Conservation (phyloP, 1,284 basidiomycete species). For the Cutaneotrichosporon curvatum region DNA sequence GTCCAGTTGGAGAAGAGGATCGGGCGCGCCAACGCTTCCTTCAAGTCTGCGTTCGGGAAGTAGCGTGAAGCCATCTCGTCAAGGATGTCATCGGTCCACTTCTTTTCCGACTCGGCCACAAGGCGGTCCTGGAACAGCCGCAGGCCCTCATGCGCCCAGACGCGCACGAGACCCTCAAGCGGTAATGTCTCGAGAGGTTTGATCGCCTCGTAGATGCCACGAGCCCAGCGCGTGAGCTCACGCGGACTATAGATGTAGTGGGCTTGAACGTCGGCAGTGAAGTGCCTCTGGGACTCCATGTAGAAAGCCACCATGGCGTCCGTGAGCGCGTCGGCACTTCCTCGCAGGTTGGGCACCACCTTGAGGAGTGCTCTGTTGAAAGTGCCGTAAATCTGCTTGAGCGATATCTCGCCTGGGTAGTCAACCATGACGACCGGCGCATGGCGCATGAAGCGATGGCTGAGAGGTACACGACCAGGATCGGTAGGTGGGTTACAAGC, state of each 20-base stretch:
- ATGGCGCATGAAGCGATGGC: constrained; percentile 93
- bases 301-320: constrained; percentile 98
- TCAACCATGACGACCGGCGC: constrained; percentile 99
- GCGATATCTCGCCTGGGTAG: constrained; percentile 92
- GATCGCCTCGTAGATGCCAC: constrained; percentile 96
- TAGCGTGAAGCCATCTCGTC: constrained; percentile 75
- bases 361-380: constrained; percentile 96
- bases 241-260: constrained; percentile 99
- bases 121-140: constrained; percentile 97
- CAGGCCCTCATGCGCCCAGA: constrained; percentile 98
- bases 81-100: constrained; percentile 91
- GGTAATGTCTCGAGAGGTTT: constrained; percentile 82
- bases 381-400: constrained; percentile 99
- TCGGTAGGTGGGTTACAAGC: constrained; percentile 99
- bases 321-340: constrained; percentile 89
- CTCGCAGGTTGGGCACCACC: constrained; percentile 85
- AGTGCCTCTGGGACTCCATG: constrained; percentile 83
- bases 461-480: constrained; percentile 96
- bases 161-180: constrained; percentile 87
- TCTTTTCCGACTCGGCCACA: constrained; percentile 80
- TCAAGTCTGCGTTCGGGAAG: constrained; percentile 84
- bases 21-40: constrained; percentile 76
- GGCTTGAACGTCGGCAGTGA: constrained; percentile 92
- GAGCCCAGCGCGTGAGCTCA: constrained; percentile 95
- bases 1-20: constrained; percentile 99